Conservation (phyloP, 176 grass and related monocot species). For the Bonia amplexicaulis region DNA sequence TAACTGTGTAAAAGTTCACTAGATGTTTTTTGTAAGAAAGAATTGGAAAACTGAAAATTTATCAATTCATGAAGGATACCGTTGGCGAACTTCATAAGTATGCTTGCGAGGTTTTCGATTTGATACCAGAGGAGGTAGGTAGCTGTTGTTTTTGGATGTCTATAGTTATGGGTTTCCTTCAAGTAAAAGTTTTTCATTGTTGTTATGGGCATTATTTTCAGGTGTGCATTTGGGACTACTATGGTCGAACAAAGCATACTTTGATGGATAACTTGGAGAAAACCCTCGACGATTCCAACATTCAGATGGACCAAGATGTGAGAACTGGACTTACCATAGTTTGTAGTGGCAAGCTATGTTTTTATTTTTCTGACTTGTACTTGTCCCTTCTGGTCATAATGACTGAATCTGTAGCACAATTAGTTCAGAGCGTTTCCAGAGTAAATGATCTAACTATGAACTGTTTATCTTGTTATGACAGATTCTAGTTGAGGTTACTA, state of each 20-base stretch:
- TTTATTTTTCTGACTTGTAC: slow-evolving; percentile 1
- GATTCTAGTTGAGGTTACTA: slow-evolving; percentile 81
- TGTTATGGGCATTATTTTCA: slow-evolving; percentile 31
- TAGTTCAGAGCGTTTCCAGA: neutral
- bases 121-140: slow-evolving; percentile 89
- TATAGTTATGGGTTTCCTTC: neutral
- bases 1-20: neutral
- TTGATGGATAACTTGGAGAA: slow-evolving; percentile 96
- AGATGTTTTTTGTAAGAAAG: neutral
- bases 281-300: slow-evolving; percentile 95
- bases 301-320: slow-evolving; percentile 99
- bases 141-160: slow-evolving; percentile 20
- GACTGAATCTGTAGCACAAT: neutral
- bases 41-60: neutral
- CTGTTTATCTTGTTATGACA: slow-evolving; percentile 43
- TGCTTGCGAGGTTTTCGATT: slow-evolving; percentile 80
- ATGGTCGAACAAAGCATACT: slow-evolving; percentile 80
- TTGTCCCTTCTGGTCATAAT: neutral
- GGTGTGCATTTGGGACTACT: slow-evolving; percentile 95
- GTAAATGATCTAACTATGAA: slow-evolving; percentile 26
- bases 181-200: slow-evolving; percentile 13
- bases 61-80: slow-evolving; percentile 59
- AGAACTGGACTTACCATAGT: slow-evolving; percentile 8
- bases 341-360: neutral
- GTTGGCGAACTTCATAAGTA: slow-evolving; percentile 84